phyloP scores from a whole-genome alignment of 257 asterid species.

The Solanum pennellii region DNA sequence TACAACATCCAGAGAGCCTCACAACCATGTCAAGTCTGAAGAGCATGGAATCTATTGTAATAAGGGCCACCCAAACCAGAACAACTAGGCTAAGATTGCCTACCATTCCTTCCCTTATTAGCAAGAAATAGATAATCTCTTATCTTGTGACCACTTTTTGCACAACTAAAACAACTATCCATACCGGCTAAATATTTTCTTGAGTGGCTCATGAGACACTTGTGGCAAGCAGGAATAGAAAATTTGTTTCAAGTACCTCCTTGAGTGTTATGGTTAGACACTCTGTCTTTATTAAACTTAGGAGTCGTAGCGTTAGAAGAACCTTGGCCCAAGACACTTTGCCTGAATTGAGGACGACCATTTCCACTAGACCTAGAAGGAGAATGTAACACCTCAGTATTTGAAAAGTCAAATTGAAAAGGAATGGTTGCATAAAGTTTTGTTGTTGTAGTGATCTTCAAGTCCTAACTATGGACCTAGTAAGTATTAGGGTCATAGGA shows the following conservation, averaged over 20 bases:
- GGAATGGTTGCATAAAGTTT: neutral
- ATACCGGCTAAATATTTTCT: neutral
- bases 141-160: neutral
- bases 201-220: neutral
- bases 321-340: neutral
- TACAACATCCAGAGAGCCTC: neutral
- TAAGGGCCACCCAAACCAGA: neutral
- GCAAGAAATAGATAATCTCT: neutral
- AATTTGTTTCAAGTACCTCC: neutral
- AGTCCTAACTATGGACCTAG: neutral
- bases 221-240: too few relatives aligned
- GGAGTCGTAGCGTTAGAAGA: neutral
- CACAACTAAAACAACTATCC: neutral
- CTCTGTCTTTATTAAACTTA: neutral
- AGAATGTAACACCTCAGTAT: neutral
- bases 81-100: neutral
- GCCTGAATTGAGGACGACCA: neutral
- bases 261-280: neutral
- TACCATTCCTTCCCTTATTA: neutral
- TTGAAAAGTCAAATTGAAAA: neutral
- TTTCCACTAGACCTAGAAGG: neutral
- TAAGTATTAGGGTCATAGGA: neutral
- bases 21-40: neutral
- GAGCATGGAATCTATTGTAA: neutral
- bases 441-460: neutral